A percentile compares a stretch with the other conserved stretches of the same genome.
phyloP scores from a whole-genome alignment of 129 eudicot species.

The Dittrichia graveolens region DNA sequence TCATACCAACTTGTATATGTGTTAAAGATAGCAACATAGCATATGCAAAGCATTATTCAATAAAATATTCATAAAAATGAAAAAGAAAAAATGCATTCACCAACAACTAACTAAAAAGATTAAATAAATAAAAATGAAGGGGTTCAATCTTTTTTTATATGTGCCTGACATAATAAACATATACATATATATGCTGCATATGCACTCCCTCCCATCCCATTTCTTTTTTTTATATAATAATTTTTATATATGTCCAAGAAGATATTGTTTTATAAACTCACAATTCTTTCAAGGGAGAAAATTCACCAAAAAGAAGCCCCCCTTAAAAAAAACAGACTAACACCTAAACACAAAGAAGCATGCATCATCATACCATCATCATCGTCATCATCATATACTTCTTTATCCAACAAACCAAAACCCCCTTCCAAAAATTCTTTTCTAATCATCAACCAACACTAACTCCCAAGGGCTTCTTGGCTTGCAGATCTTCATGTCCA shows the following conservation, averaged over 20 bases:
- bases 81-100: background rate
- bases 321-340: slow-evolving; percentile 9
- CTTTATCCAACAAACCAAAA: slow-evolving; percentile 20
- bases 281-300: slow-evolving; percentile 28
- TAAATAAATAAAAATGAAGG: slow-evolving; percentile 44
- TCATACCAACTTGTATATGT: too few species aligned
- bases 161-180: slow-evolving; percentile 35
- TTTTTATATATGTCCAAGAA: slow-evolving; percentile 27
- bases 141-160: slow-evolving; percentile 27
- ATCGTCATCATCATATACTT: background rate
- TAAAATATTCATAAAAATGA: slow-evolving; percentile 8
- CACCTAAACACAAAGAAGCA: slow-evolving; percentile 32
- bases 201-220: slow-evolving; percentile 25
- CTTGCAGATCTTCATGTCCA: background rate
- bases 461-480: background rate
- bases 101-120: slow-evolving; percentile 27
- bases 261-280: slow-evolving; percentile 14
- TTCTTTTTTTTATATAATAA: slow-evolving; percentile 8
- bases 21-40: background rate
- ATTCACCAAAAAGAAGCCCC: slow-evolving; percentile 36
- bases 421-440: slow-evolving; percentile 8
- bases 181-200: slow-evolving; percentile 23
- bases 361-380: background rate
- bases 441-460: background rate
- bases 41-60: slow-evolving; percentile 7